These are phyloP conservation scores for Penicillium sp. DNA, from an alignment of 2,329 filamentous ascomycete genomes.

Conservation along the genomic window DNA sequence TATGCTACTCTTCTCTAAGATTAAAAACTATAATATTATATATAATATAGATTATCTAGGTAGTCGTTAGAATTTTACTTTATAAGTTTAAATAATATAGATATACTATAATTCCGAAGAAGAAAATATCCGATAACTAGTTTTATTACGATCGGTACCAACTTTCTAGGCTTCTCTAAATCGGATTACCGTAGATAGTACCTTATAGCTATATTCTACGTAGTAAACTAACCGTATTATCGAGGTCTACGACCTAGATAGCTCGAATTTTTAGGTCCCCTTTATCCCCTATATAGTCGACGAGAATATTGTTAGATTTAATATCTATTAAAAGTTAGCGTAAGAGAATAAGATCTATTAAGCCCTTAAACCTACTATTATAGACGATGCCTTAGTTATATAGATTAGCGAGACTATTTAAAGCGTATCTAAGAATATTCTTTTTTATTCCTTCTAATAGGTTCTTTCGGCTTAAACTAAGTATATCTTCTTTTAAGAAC, in stretches of 20 bases:
- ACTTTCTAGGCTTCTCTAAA: slow-evolving; percentile 37
- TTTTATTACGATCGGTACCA: slow-evolving; percentile 31
- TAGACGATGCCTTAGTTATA: neutral
- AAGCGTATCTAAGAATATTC: neutral
- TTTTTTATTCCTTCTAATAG: neutral
- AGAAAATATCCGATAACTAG: slow-evolving; percentile 34
- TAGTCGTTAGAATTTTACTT: neutral
- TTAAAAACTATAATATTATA: neutral
- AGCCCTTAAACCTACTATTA: neutral
- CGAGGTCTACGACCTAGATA: slow-evolving; percentile 31
- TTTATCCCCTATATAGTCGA: neutral
- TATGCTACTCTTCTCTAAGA: neutral
- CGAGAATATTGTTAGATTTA: neutral
- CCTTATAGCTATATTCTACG: slow-evolving; percentile 24
- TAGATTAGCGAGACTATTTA: neutral
- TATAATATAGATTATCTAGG: neutral
- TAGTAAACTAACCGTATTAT: slow-evolving; percentile 27
- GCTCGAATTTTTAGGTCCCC: neutral
- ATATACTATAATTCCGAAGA: slow-evolving; percentile 29
- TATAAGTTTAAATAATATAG: neutral
- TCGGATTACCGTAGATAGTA: slow-evolving; percentile 29
- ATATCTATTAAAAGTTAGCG: neutral
- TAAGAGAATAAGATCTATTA: neutral
- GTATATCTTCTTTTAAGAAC: neutral
- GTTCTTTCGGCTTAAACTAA: neutral